Conservation (phyloP, 768 basidiomycete species). For the Phaeolepiota aurea region DNA sequence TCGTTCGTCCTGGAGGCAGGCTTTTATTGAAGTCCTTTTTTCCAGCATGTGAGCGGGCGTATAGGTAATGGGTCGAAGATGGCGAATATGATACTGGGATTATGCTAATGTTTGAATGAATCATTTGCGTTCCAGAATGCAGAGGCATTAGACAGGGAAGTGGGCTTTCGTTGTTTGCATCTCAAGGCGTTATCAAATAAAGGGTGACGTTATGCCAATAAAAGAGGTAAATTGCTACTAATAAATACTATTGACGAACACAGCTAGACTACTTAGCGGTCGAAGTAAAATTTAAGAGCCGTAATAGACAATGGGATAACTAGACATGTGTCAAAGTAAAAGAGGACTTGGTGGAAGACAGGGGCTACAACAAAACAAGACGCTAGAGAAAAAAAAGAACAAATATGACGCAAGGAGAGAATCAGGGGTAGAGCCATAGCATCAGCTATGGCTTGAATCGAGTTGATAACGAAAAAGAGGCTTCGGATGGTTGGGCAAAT, state of each 20-base stretch:
- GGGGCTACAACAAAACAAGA: conserved; percentile 5
- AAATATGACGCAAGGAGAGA: background rate
- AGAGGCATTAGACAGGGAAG: too few species aligned
- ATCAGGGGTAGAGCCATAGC: background rate
- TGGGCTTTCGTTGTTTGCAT: too few species aligned
- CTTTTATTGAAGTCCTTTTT: conserved; percentile 24
- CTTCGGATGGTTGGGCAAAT: background rate
- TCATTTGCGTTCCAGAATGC: too few species aligned
- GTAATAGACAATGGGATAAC: background rate
- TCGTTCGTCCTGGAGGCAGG: conserved; percentile 56
- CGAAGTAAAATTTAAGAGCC: too few species aligned
- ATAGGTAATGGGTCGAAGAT: conserved; percentile 61
- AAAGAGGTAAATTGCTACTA: background rate
- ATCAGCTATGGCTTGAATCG: background rate
- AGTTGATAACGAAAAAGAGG: too few species aligned
- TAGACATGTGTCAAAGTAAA: background rate
- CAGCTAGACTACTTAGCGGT: background rate
- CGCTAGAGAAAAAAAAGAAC: background rate
- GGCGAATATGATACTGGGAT: conserved; percentile 34
- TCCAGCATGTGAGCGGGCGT: conserved; percentile 57
- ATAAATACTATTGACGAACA: background rate
- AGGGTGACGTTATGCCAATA: background rate
- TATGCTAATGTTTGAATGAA: conserved; percentile 43
- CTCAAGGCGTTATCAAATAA: too few species aligned
- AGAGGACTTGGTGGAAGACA: background rate